Percentiles rank a stretch among this genome's conserved stretches.
Evolutionary conservation across 768 basidiomycete genomes (phyloP).

Genomic region (Porphyrellus cyaneotinctus): DNA sequence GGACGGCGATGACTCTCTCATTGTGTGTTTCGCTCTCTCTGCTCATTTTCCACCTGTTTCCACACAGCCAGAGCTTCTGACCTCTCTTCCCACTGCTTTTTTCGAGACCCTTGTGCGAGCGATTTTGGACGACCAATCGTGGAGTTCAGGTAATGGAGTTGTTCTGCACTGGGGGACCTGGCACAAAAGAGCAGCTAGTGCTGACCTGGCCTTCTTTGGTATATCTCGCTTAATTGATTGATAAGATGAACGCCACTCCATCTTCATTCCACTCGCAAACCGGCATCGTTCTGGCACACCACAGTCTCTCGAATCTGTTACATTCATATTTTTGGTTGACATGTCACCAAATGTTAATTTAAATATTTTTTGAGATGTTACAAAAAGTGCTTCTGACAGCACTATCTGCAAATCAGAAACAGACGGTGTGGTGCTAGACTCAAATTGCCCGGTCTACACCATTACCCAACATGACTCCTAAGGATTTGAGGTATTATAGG

Average conservation of each 20-base stretch:
- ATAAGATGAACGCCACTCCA: background rate
- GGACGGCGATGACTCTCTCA: background rate
- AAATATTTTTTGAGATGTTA: no score
- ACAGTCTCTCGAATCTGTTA: no score
- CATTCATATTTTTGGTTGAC: background rate
- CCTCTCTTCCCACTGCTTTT: background rate
- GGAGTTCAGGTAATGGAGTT: no score
- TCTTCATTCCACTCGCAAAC: background rate
- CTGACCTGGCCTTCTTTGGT: background rate
- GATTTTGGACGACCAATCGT: background rate
- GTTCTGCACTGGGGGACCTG: no score
- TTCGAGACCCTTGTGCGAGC: background rate
- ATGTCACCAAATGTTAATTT: no score
- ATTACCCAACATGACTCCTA: no score
- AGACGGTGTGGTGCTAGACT: no score
- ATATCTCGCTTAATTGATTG: background rate
- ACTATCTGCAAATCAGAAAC: no score
- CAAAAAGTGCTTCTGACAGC: no score
- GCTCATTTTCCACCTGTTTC: background rate
- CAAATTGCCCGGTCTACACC: no score
- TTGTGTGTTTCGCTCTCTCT: background rate
- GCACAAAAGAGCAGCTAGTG: no score
- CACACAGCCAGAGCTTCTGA: background rate
- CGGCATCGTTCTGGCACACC: background rate
- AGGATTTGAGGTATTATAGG: no score